Conservation (phyloP, 2,329 filamentous ascomycete genomes). For the Sporothrix pseudoabietina region DNA sequence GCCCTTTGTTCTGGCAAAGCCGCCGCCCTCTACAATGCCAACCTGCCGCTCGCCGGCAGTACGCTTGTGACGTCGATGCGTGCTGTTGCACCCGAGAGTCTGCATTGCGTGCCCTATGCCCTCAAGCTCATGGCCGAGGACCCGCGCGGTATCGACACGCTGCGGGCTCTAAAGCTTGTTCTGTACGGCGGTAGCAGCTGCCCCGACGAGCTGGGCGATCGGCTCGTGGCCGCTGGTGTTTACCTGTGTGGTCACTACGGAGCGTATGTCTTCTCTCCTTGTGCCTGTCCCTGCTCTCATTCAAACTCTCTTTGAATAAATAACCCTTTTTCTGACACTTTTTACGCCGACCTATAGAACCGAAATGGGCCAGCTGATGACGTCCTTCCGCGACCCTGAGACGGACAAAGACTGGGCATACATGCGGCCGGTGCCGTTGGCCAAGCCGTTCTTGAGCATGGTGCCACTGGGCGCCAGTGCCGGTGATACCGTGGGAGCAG, state of each 20-base stretch:
- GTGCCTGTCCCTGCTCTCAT: constrained; percentile 37
- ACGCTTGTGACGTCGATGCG: constrained; percentile 48
- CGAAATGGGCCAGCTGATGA: constrained; percentile 65
- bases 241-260: constrained; percentile 61
- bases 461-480: constrained; percentile 39
- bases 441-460: constrained; percentile 44
- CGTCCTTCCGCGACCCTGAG: constrained; percentile 52
- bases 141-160: constrained; percentile 52
- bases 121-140: constrained; percentile 65
- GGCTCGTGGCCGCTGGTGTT: constrained; percentile 55
- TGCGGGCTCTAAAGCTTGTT: constrained; percentile 54
- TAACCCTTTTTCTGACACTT: not conserved
- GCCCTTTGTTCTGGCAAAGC: constrained; percentile 54
- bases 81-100: constrained; percentile 49
- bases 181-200: constrained; percentile 61
- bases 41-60: constrained; percentile 54
- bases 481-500: constrained; percentile 27
- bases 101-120: constrained; percentile 65
- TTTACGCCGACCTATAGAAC: constrained; percentile 42
- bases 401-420: constrained; percentile 65
- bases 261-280: constrained; percentile 42
- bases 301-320: not conserved
- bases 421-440: constrained; percentile 45
- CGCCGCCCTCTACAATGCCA: constrained; percentile 57
- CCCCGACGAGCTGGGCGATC: constrained; percentile 61